A percentile compares a stretch with the other conserved stretches of the same genome.
phyloP scores from a whole-genome alignment of 1,139 yeast genomes.

The Kodamaea suecica region DNA sequence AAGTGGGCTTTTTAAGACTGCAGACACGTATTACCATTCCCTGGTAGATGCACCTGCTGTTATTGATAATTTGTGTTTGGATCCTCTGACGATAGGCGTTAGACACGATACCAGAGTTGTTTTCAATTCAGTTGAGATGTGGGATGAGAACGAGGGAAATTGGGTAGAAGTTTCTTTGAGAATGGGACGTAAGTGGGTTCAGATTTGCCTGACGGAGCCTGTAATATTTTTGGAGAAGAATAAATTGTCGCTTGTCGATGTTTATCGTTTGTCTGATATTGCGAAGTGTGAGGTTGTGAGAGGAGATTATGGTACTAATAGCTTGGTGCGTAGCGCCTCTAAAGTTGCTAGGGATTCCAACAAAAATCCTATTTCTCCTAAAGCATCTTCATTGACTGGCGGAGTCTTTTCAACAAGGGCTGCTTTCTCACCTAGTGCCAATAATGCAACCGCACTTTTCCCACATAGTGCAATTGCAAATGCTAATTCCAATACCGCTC shows the following conservation, averaged over 20 bases:
- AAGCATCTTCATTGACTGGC: no score
- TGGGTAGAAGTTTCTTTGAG: slow-evolving; percentile 55
- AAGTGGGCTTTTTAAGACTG: slow-evolving; percentile 16
- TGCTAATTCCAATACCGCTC: no score
- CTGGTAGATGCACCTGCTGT: slow-evolving; percentile 49
- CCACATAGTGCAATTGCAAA: no score
- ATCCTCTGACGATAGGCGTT: slow-evolving; percentile 34
- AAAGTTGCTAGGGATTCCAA: no score
- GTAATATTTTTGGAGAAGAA: slow-evolving; percentile 21
- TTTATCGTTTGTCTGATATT: slow-evolving; percentile 49
- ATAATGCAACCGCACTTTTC: background rate
- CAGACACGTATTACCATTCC: slow-evolving; percentile 35
- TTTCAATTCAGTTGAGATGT: slow-evolving; percentile 56
- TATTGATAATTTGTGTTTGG: slow-evolving; percentile 50
- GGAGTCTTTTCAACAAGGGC: background rate
- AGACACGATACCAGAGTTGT: slow-evolving; percentile 57
- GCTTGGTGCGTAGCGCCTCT: no score
- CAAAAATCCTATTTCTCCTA: no score
- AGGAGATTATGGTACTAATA: background rate
- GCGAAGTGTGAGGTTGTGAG: slow-evolving; percentile 43
- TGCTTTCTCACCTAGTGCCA: slow-evolving; percentile 1
- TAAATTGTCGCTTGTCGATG: slow-evolving; percentile 49
- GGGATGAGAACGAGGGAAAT: slow-evolving; percentile 30
- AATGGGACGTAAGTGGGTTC: slow-evolving; percentile 69
- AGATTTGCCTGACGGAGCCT: slow-evolving; percentile 43